Percentiles rank a stretch among this genome's conserved stretches.
phyloP scores from a whole-genome alignment of 1,284 basidiomycete genomes.

The Macrocystidia cucumis region DNA sequence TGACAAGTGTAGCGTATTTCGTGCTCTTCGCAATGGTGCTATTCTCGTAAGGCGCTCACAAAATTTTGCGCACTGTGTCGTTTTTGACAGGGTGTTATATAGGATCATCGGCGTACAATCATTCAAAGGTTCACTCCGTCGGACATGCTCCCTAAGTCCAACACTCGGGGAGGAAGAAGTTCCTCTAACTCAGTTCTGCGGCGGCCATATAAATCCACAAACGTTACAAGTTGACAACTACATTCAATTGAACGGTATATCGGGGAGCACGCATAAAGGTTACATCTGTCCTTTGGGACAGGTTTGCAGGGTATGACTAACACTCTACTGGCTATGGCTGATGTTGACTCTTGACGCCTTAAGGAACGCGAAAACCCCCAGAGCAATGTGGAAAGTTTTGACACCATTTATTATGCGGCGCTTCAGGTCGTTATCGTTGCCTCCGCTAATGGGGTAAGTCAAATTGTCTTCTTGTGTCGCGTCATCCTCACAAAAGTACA shows the following conservation, averaged over 20 bases:
- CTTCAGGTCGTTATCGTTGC: constrained; percentile 87
- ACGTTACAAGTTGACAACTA: constrained; percentile 43
- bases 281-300: constrained; percentile 84
- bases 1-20: constrained; percentile 88
- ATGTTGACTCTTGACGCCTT: constrained; percentile 4
- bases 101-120: constrained; percentile 89
- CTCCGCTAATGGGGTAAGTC: constrained; percentile 65
- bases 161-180: constrained; percentile 42
- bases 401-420: constrained; percentile 80
- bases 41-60: constrained; percentile 73
- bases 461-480: constrained; percentile 5
- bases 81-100: constrained; percentile 4
- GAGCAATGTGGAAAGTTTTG: constrained; percentile 74
- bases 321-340: constrained; percentile 1
- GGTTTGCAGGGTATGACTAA: constrained; percentile 57
- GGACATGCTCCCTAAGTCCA: constrained; percentile 51
- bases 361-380: constrained; percentile 69
- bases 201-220: constrained; percentile 64
- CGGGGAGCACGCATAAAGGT: constrained; percentile 42
- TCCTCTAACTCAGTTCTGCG: constrained; percentile 58
- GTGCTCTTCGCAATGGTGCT: constrained; percentile 86
- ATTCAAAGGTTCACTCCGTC: constrained; percentile 78
- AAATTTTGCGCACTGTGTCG: constrained; percentile 3
- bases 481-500: constrained; percentile 16
- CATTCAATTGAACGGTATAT: constrained; percentile 29